These are phyloP conservation scores for Solanum arcanum DNA, from an alignment of 257 asterid genomes.

Conservation along the genomic window DNA sequence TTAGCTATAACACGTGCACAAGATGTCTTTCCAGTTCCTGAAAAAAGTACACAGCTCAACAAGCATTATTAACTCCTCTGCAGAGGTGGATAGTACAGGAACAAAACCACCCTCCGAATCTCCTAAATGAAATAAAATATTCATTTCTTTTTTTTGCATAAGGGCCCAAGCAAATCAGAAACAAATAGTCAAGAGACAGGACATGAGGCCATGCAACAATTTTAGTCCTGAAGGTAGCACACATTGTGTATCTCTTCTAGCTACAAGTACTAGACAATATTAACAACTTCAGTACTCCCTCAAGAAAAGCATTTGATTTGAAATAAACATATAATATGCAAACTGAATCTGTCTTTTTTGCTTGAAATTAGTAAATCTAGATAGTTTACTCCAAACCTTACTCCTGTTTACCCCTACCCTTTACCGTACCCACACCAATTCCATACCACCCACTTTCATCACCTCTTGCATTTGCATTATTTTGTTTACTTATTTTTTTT, in stretches of 20 bases:
- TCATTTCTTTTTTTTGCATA: not conserved
- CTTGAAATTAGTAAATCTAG: not conserved
- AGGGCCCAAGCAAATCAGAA: not conserved
- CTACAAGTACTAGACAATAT: not conserved
- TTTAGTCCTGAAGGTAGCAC: not conserved
- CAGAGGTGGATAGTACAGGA: not conserved
- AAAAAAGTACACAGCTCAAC: slow-evolving; percentile 19
- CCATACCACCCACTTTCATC: not conserved
- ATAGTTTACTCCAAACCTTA: not conserved
- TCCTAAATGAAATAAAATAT: not conserved
- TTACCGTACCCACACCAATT: not conserved
- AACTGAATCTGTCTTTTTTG: not conserved
- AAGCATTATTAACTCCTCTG: not conserved
- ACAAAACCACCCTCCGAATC: not conserved
- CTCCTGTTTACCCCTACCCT: not conserved
- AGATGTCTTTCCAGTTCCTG: slow-evolving; percentile 98
- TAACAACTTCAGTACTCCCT: not conserved
- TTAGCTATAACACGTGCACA: slow-evolving; percentile 95
- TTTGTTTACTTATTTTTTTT: not conserved
- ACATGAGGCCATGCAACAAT: not conserved
- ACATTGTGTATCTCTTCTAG: not conserved
- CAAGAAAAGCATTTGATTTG: not conserved
- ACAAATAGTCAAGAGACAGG: not conserved
- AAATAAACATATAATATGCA: not conserved
- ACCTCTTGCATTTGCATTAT: not conserved